Evolutionary conservation across 768 basidiomycete species (phyloP).

Genomic region (Obba rivulosa): DNA sequence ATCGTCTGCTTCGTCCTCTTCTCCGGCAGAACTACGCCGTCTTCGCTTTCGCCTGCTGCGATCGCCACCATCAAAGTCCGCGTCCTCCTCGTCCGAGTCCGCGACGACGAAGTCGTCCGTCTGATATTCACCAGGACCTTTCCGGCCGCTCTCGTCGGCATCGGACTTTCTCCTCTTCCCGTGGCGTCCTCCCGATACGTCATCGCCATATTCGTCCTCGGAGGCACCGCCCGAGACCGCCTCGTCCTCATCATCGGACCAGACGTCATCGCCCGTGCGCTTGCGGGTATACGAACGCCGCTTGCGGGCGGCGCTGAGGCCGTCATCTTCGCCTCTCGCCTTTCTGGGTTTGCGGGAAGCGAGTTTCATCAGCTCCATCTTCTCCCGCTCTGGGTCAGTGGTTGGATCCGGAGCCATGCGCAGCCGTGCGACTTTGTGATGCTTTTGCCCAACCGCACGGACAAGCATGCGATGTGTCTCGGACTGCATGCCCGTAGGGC

Average conservation of each 20-base stretch:
- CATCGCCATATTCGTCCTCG: conserved; percentile 51
- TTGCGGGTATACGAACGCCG: conserved; percentile 39
- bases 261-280: conserved; percentile 41
- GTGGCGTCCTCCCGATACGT: conserved; percentile 40
- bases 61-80: conserved; percentile 19
- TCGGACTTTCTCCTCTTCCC: conserved; percentile 32
- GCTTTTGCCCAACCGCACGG: conserved; percentile 78
- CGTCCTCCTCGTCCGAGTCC: conserved; percentile 68
- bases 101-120: conserved; percentile 84
- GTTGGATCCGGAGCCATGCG: conserved; percentile 77
- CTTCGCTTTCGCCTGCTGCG: conserved; percentile 7
- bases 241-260: conserved; percentile 70
- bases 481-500: conserved; percentile 86
- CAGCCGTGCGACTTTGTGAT: conserved; percentile 74
- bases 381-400: conserved; percentile 71
- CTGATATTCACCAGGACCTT: conserved; percentile 66
- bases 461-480: conserved; percentile 88
- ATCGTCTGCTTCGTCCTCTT: conserved; percentile 48
- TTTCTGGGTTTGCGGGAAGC: conserved; percentile 61
- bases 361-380: conserved; percentile 59
- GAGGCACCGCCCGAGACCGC: conserved; percentile 29
- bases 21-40: conserved; percentile 14
- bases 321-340: conserved; percentile 44
- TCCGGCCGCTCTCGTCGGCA: conserved; percentile 33
- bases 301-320: conserved; percentile 42